Conservation (phyloP, 352 stramenopile species). For the Pythium myriotylum region DNA sequence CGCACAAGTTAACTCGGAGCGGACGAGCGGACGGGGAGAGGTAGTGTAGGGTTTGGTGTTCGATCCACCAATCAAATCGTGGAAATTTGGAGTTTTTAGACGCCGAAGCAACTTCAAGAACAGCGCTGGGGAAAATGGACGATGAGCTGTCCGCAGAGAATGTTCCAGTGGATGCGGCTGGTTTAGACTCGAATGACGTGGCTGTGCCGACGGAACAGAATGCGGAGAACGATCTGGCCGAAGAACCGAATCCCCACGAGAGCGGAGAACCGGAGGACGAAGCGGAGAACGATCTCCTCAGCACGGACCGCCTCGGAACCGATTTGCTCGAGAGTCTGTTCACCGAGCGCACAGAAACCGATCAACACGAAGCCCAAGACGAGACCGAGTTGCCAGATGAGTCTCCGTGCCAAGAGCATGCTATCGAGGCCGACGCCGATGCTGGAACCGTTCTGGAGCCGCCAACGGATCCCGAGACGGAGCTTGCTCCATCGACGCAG, state of each 20-base stretch:
- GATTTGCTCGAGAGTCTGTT: slow-evolving; percentile 27
- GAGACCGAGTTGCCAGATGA: neutral
- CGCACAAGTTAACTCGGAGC: slow-evolving; percentile 19
- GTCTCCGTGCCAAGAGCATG: too few species aligned
- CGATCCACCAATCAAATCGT: neutral
- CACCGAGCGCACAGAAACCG: slow-evolving; percentile 20
- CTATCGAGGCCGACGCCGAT: neutral
- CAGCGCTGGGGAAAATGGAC: neutral
- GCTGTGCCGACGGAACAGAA: neutral
- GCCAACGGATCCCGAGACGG: neutral
- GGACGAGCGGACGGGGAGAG: neutral
- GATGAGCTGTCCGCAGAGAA: neutral
- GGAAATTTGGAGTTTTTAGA: too few species aligned
- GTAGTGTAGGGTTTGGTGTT: slow-evolving; percentile 3
- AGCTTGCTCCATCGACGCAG: neutral
- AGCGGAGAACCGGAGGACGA: neutral
- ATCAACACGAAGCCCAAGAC: neutral
- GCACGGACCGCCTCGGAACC: slow-evolving; percentile 15
- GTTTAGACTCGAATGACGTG: neutral
- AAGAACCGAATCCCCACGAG: too few species aligned
- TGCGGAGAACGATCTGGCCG: too few species aligned
- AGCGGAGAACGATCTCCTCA: neutral
- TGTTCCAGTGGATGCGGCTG: too few species aligned
- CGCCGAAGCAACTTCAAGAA: too few species aligned
- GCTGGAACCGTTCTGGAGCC: neutral